Evolutionary conservation across 768 basidiomycete genomes (phyloP).

Genomic region (Boletellus sp.): DNA sequence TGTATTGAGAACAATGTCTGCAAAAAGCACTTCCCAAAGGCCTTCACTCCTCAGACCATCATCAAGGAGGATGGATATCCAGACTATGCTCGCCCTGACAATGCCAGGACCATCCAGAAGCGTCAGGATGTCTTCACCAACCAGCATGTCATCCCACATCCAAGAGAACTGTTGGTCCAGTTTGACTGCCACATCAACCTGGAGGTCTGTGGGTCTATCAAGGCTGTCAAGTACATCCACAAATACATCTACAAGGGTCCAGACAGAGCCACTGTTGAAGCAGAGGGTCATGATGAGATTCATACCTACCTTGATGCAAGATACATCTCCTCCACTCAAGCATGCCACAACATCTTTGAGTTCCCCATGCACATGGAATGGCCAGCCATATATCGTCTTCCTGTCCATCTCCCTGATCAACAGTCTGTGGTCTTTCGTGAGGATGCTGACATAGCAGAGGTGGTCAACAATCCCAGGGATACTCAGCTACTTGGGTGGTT

Average conservation of each 20-base stretch:
- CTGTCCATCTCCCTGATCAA: background rate
- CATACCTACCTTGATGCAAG: background rate
- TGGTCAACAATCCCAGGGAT: constrained; percentile 11
- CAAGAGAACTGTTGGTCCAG: constrained; percentile 29
- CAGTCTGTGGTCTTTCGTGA: constrained; percentile 26
- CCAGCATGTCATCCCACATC: constrained; percentile 33
- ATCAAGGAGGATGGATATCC: background rate
- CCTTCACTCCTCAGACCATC: background rate
- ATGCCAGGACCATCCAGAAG: background rate
- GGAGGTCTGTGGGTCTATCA: background rate
- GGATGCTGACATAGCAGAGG: constrained; percentile 15
- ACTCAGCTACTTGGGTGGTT: constrained; percentile 33
- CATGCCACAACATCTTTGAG: background rate
- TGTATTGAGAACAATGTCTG: background rate
- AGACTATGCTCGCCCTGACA: background rate
- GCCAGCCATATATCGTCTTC: constrained; percentile 1
- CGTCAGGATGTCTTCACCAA: background rate
- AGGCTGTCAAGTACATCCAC: constrained; percentile 37
- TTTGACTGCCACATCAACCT: background rate
- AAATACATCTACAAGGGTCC: constrained; percentile 44
- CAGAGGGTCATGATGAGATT: background rate
- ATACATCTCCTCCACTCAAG: background rate
- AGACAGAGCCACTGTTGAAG: background rate
- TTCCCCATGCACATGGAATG: constrained; percentile 3
- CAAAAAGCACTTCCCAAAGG: background rate